phyloP scores from a whole-genome alignment of 352 stramenopile species.

The Pythium rhizo-oryzae region DNA sequence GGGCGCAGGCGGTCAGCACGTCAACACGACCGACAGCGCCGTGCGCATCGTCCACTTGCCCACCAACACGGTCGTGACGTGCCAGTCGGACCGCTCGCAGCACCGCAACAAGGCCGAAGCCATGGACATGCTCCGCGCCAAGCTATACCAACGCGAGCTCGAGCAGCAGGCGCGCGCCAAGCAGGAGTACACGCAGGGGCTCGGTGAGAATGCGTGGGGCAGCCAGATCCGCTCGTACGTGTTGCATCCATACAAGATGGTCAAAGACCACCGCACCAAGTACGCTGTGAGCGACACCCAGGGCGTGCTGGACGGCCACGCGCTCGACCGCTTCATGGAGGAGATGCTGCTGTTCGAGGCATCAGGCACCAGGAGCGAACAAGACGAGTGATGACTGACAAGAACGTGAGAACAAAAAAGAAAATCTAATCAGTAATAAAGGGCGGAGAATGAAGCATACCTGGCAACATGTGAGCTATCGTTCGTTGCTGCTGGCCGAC shows the following conservation, averaged over 20 bases:
- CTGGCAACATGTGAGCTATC: conserved; percentile 14
- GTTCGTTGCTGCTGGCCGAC: conserved; percentile 17
- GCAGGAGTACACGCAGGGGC: conserved; percentile 61
- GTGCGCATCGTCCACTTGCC: conserved; percentile 96
- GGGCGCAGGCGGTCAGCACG: conserved; percentile 96
- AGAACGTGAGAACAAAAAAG: neutral
- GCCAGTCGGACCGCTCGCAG: conserved; percentile 94
- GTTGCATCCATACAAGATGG: conserved; percentile 98
- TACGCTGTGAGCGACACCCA: conserved; percentile 86
- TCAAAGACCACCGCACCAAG: conserved; percentile 96
- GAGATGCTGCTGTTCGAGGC: conserved; percentile 66
- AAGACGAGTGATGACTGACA: neutral
- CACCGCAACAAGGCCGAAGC: conserved; percentile 94
- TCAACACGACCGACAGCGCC: conserved; percentile 97
- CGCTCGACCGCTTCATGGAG: conserved; percentile 77
- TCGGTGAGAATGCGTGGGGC: conserved; percentile 80
- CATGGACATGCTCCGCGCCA: conserved; percentile 80
- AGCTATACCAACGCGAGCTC: conserved; percentile 75
- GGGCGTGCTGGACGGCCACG: conserved; percentile 91
- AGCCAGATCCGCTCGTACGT: conserved; percentile 97
- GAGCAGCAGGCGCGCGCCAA: conserved; percentile 46
- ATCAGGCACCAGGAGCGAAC: neutral
- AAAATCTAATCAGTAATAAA: conserved; percentile 2
- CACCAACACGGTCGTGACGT: conserved; percentile 94
- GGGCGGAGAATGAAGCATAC: neutral